Evolutionary conservation across 148 eudicot genomes (phyloP).

Genomic region (Pouteria glomerata): DNA sequence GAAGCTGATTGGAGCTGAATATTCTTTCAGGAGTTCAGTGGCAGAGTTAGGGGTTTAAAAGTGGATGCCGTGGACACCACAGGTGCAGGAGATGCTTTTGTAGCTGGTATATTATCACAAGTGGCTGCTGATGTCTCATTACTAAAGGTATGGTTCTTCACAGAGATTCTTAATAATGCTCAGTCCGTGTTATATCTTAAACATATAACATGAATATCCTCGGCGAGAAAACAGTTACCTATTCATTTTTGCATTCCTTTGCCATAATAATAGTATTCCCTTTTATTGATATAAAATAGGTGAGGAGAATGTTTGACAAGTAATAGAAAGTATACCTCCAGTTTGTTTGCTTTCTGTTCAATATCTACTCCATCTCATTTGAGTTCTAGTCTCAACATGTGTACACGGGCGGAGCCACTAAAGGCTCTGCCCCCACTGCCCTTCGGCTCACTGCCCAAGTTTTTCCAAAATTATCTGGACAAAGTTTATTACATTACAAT

Average conservation of each 20-base stretch:
- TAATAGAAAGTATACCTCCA: neutral
- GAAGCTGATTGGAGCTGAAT: slow-evolving; percentile 7
- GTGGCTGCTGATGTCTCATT: slow-evolving; percentile 64
- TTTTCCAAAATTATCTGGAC: too few relatives aligned
- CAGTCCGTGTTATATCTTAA: neutral
- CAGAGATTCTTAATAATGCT: neutral
- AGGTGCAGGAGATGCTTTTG: slow-evolving; percentile 99
- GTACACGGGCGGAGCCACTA: too few relatives aligned
- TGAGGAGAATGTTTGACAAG: neutral
- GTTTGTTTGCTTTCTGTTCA: neutral
- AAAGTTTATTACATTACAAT: too few relatives aligned
- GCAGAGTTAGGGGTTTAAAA: slow-evolving; percentile 68
- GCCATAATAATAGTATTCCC: neutral
- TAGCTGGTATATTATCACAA: slow-evolving; percentile 75
- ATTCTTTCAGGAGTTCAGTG: slow-evolving; percentile 71
- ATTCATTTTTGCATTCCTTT: too few relatives aligned
- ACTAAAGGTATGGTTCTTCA: slow-evolving; percentile 48
- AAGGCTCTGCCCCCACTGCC: too few relatives aligned
- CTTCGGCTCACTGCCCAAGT: too few relatives aligned
- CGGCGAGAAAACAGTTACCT: neutral
- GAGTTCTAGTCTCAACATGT: neutral
- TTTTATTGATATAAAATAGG: too few relatives aligned
- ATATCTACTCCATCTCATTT: neutral
- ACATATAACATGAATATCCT: neutral
- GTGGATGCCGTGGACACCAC: slow-evolving; percentile 88